Evolutionary conservation across 2,329 filamentous ascomycete species (phyloP), one percentile per base, ranked within the genome.

Genomic region (Colletotrichum sp.): DNA sequence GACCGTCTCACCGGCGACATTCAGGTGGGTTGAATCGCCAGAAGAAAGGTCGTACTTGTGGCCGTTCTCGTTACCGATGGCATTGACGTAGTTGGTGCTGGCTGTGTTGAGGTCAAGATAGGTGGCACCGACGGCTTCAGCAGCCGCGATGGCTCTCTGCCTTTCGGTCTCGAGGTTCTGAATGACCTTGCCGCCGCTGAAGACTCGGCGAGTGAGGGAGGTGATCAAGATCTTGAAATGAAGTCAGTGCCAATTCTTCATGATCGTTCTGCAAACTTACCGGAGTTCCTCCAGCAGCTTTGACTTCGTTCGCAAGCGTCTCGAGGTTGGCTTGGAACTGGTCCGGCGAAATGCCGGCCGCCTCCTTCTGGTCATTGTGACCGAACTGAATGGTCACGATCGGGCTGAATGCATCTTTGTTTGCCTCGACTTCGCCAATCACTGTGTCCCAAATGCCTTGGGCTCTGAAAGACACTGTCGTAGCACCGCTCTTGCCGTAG

Each of bases 361-460:
- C 84, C 1, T 85, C 73, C 78, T 92, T 92, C 79, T 89, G 91
- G 80, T 93, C 92, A 76, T 93, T 93, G 81, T 93, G 91, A 8
- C 91, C 91, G 75, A 93, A 93, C 85, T 92, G 79, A 4, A 79
- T 80, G 3, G 83, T 84, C 13, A 84, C 81, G 24, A 76, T 66
- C 15, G 74, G 74, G 59, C 65, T 62, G 67, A 82, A 80, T 8
- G 81, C 80, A 0, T 78, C 78, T 18, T 82, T 85, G 66, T 87
- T 83, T 1, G 83, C 82, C 32, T 81, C 80, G 0, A 91, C 83
- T 2, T 87, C 83, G 3, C 80, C 77, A 1, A 92, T 83, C 0
- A 91, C 86, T 0, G 84, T 84, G 0, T 78, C 83, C 92, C 91
- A 93, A 69, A 89, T 84, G 0, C 90, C 89, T 1, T 87, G 86